Evolutionary conservation across 2,329 filamentous ascomycete genomes (phyloP), one percentile per base, ranked within the genome.

Genomic region (Mycocentrospora acerina): DNA sequence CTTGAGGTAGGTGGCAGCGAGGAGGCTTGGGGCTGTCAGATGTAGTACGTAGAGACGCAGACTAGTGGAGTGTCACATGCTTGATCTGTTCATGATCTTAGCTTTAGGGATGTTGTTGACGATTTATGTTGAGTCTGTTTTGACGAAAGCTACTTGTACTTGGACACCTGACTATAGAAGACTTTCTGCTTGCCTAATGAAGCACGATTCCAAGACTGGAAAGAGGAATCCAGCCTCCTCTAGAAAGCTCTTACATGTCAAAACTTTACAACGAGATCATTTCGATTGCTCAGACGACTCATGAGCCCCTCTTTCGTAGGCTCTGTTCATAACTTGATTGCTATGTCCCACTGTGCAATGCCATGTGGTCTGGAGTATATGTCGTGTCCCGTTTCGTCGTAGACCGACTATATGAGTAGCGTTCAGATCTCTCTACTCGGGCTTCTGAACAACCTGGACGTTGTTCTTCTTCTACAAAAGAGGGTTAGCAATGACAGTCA

Each of bases 381-480:
- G 41, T 38, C 34, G 45, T 49, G 42, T 48, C 25, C 40, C 33
- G 24, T 35, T 41, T 40, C 33, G 38, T 46, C 51, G 40, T 38
- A 54, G 29, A 34, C 39, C 35, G 40, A 37, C 35, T 42, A 41
- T 48, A 47, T 51, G 27, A 33, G n/a, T 27, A 28, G 27, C 11
- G 32, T 27, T 24, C 15, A 13, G 18, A 19, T 11, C 29, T 29
- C 37, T 37, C 35, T 60, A 60, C 41, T 64, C 56, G 10, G 61
- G 85, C 70, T 87, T 85, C 72, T 90, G 86, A 46, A 93, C 86
- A 49, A 91, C 85, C 66, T 91, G 87, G 35, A 93, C 80, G 60
- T 91, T 91, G 72, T 93, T 88, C 81, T 90, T 90, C 69, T 90
- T 90, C 87, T 90, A 69, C 64, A 64, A 30, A 33, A 18, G 18